Evolutionary conservation across 345 rosid genomes (phyloP).

Genomic region (Acer yangbiense): DNA sequence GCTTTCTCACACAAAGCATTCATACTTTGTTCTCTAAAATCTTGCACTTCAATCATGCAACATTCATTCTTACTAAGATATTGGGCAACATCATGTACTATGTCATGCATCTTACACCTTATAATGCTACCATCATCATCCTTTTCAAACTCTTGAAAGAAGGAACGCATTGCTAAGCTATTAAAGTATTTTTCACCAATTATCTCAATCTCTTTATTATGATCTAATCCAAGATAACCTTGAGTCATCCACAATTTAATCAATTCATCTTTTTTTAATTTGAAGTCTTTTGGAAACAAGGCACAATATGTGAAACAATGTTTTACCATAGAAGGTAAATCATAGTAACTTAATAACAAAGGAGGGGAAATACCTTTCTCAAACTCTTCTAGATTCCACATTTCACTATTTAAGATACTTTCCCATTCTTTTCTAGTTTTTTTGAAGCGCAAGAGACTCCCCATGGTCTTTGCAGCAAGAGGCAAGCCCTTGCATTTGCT

Average conservation of each 20-base stretch:
- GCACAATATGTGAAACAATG: conserved; percentile 3
- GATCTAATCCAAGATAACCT: neutral
- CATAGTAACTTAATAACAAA: neutral
- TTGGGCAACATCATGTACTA: conserved; percentile 3
- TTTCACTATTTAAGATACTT: neutral
- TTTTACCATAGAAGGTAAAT: neutral
- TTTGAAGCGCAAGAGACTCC: neutral
- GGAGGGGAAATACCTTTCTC: neutral
- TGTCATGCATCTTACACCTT: neutral
- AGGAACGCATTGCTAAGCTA: neutral
- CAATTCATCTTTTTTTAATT: neutral
- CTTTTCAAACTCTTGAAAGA: neutral
- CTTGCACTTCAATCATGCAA: neutral
- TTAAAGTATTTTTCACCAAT: conserved; percentile 2
- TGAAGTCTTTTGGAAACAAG: neutral
- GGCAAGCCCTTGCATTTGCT: neutral
- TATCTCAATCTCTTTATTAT: neutral
- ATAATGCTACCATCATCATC: neutral
- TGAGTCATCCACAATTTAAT: conserved; percentile 2
- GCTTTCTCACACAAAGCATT: neutral
- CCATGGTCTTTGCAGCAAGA: neutral
- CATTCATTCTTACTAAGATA: neutral
- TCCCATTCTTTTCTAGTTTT: neutral
- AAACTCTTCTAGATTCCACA: neutral
- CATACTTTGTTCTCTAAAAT: no score